phyloP scores from a whole-genome alignment of 2,329 filamentous ascomycete genomes.

The Colletotrichum neosansevieriae region DNA sequence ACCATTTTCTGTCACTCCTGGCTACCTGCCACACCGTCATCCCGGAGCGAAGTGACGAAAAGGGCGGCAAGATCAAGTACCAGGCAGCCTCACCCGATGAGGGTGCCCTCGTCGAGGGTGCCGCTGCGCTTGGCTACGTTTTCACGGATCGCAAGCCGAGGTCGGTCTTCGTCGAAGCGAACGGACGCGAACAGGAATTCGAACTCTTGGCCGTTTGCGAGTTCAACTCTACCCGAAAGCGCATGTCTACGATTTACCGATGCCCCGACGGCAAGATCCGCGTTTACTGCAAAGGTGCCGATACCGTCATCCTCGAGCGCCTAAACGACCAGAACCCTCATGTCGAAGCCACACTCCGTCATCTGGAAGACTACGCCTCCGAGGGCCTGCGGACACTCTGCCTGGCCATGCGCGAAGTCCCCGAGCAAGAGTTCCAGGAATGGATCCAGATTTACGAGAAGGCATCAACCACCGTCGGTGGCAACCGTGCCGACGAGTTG shows the following conservation, averaged over 20 bases:
- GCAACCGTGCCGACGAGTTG: slow-evolving; percentile 92
- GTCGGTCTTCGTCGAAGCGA: slow-evolving; percentile 84
- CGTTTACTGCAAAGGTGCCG: slow-evolving; percentile 95
- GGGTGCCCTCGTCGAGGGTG: slow-evolving; percentile 94
- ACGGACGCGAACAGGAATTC: slow-evolving; percentile 81
- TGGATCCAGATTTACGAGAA: slow-evolving; percentile 90
- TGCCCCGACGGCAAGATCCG: slow-evolving; percentile 96
- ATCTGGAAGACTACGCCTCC: slow-evolving; percentile 98
- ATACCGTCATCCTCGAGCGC: slow-evolving; percentile 96
- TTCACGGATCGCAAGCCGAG: slow-evolving; percentile 92
- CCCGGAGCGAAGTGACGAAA: slow-evolving; percentile 85
- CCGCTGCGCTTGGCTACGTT: slow-evolving; percentile 84
- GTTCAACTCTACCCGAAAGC: slow-evolving; percentile 97
- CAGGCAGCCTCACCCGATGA: slow-evolving; percentile 98
- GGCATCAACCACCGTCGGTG: slow-evolving; percentile 89
- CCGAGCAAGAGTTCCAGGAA: slow-evolving; percentile 88
- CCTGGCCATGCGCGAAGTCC: slow-evolving; percentile 91
- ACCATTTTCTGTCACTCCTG: slow-evolving; percentile 89
- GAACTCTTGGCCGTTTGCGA: slow-evolving; percentile 97
- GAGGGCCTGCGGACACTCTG: slow-evolving; percentile 96
- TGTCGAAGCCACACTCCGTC: slow-evolving; percentile 89
- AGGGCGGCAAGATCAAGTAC: slow-evolving; percentile 88
- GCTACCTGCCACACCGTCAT: slow-evolving; percentile 98
- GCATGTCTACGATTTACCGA: slow-evolving; percentile 97
- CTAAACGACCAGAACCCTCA: slow-evolving; percentile 85